These are phyloP conservation scores for Neopestalotiopsis rosae DNA, from an alignment of 2,329 filamentous ascomycete species.

Conservation along the genomic window DNA sequence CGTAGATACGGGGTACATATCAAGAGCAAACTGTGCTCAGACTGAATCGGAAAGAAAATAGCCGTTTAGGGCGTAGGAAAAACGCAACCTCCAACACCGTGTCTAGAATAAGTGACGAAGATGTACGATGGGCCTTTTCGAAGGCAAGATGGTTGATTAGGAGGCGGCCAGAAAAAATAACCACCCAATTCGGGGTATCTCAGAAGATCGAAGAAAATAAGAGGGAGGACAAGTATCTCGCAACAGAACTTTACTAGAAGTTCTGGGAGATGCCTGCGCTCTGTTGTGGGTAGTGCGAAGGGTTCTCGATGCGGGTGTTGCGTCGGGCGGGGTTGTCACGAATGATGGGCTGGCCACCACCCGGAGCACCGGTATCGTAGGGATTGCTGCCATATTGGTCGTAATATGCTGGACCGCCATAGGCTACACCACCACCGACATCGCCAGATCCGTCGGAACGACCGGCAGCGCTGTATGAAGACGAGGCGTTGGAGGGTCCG, in stretches of 20 bases:
- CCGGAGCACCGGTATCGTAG: conserved; percentile 52
- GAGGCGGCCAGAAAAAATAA: conserved; percentile 2
- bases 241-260: conserved; percentile 64
- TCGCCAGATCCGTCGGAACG: conserved; percentile 73
- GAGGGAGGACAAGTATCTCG: not conserved
- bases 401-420: conserved; percentile 58
- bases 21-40: not conserved
- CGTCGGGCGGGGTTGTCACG: conserved; percentile 89
- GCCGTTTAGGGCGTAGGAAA: not conserved
- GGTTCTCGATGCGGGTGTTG: conserved; percentile 94
- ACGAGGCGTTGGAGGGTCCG: conserved; percentile 93
- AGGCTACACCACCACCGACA: conserved; percentile 49
- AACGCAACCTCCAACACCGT: not conserved
- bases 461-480: conserved; percentile 85
- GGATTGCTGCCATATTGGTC: conserved; percentile 66
- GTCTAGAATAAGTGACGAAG: conserved; percentile 6
- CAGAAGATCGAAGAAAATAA: conserved; percentile 3
- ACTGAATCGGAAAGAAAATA: not conserved
- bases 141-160: conserved; percentile 5
- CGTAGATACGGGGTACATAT: not conserved
- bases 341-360: conserved; percentile 76
- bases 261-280: conserved; percentile 97
- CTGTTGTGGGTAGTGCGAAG: conserved; percentile 87
- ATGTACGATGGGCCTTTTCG: conserved; percentile 4
- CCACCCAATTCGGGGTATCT: conserved; percentile 8